Percentiles rank a stretch among this genome's conserved stretches.
Evolutionary conservation across 2,329 filamentous ascomycete species (phyloP).

Genomic region (Talaromyces sp.): DNA sequence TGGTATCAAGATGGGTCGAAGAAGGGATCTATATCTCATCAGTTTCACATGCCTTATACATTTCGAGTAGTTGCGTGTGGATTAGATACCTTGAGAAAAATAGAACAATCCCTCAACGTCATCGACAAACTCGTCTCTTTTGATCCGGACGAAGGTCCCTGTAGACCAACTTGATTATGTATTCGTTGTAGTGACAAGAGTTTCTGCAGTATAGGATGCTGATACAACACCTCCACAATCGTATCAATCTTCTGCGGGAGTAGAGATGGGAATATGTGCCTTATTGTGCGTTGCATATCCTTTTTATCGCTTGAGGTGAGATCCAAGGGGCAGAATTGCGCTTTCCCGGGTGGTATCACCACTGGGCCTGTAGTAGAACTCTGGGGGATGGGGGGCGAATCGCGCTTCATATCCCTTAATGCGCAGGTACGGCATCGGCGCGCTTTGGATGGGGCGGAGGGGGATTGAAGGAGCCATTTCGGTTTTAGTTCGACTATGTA

Average conservation of each 20-base stretch:
- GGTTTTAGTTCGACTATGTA: slow-evolving; percentile 68
- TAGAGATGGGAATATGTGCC: slow-evolving; percentile 23
- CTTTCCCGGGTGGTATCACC: neutral
- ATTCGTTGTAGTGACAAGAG: slow-evolving; percentile 36
- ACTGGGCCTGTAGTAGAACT: neutral
- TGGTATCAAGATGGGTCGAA: no score
- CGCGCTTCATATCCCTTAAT: slow-evolving; percentile 49
- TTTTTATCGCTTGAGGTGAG: slow-evolving; percentile 53
- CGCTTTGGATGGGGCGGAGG: slow-evolving; percentile 63
- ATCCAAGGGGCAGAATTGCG: slow-evolving; percentile 64
- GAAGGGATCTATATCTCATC: neutral
- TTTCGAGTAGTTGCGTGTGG: neutral
- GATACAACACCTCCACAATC: slow-evolving; percentile 36
- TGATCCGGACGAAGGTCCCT: slow-evolving; percentile 37
- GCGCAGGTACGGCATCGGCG: slow-evolving; percentile 75
- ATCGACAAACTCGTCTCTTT: slow-evolving; percentile 66
- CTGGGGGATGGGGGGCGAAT: neutral
- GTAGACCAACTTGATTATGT: slow-evolving; percentile 37
- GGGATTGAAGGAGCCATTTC: slow-evolving; percentile 79
- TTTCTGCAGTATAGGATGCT: slow-evolving; percentile 36
- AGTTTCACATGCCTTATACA: neutral
- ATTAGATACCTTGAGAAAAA: slow-evolving; percentile 62
- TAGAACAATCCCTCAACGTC: slow-evolving; percentile 77
- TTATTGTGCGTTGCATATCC: slow-evolving; percentile 46
- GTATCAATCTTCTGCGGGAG: slow-evolving; percentile 37